Base-by-base conservation (phyloP, 2,329 filamentous ascomycete species). In the Huntiella savannae region DNA sequence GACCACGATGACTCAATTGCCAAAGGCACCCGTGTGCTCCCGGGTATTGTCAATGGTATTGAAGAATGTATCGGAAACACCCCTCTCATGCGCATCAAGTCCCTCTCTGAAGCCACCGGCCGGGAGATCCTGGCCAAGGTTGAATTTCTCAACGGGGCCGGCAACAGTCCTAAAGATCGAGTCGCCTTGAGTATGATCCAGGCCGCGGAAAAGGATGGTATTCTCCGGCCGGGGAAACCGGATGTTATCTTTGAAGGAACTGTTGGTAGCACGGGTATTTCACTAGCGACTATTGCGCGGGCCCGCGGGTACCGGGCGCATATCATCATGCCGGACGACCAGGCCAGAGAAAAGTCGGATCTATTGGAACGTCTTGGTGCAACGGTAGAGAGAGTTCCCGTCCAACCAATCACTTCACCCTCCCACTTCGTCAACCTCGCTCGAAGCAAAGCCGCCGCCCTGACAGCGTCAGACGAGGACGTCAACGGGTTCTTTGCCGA, bases 161-260 rank as follows among this genome's bases (percentile, higher is more conserved):
- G 91, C 12, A 83, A 84, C 55, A 91, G 82, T 54, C 87, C 91
- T 36, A 98, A 98, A 62, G 91, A 98, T 62, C 76, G 91, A 45
- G 91, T 98, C 11, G 91, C 91, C 1, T 70, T 96, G 34, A 82
- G 74, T 62, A 92, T 96, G 69, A 93, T 98, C 59, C 65, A 75
- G 39, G 63, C 77, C 60, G 91, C 87, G 38, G 91, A 98, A 67
- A 70, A 75, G 51, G 64, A 72, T 42, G 86, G 86, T 2, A 67
- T 87, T 13, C 64, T 98, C 40, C 71, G 70, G 0, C 88, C 91
- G 0, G 69, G 81, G 53, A 78, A 81, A 16, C 88, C 88, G 51
- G 91, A 98, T 60, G 92, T 83, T 38, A 86, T 98, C 56, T 98
- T 96, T 62, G 91, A 98, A 65, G 91, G 91, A 53, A 98, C 91